phyloP scores from a whole-genome alignment of 441 rosid genomes.

The Erodium moschatum region DNA sequence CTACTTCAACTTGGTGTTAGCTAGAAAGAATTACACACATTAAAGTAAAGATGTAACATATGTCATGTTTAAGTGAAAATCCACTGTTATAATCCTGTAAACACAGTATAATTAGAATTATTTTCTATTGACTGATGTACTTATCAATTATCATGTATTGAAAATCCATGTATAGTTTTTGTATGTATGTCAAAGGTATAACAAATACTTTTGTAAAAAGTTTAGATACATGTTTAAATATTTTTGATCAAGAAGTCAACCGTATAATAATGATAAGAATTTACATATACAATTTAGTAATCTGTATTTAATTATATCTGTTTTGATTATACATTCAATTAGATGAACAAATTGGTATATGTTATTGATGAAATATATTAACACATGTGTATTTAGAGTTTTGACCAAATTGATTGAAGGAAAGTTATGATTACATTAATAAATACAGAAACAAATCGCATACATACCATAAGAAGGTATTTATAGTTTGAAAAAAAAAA shows the following conservation, averaged over 20 bases:
- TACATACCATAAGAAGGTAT: background rate
- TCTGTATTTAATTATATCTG: no score
- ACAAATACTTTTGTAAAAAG: no score
- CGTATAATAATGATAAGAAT: no score
- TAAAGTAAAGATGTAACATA: background rate
- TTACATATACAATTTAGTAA: no score
- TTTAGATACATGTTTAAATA: no score
- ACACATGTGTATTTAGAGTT: background rate
- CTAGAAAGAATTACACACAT: background rate
- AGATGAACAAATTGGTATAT: background rate
- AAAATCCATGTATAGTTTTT: no score
- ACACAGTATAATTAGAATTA: no score
- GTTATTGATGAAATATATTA: background rate
- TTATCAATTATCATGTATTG: no score
- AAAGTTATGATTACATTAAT: background rate
- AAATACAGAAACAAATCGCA: background rate
- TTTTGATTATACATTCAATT: no score
- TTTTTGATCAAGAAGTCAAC: no score
- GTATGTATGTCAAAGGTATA: no score
- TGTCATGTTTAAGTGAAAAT: background rate
- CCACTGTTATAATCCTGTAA: background rate
- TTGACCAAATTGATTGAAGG: background rate
- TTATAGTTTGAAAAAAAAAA: background rate
- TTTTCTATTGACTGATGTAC: no score
- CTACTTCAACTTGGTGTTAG: background rate